Evolutionary conservation across 192 early-diverging fungal species (phyloP).

Genomic region (Coemansia sp.): DNA sequence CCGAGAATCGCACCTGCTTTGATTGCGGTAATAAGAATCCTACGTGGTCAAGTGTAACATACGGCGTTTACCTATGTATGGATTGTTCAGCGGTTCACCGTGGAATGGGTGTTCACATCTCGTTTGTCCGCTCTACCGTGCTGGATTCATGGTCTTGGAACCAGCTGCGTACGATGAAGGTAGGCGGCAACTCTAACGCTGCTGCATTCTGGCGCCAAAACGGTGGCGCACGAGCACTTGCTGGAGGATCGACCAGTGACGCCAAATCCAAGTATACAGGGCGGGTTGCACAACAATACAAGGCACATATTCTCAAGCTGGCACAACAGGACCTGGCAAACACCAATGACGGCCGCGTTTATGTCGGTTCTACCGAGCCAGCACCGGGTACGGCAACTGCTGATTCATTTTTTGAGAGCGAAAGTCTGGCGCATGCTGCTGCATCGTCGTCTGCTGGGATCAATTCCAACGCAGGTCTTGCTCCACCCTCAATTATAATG

Average conservation of each 20-base stretch:
- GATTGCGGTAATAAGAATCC: constrained; percentile 95
- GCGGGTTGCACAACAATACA: constrained; percentile 73
- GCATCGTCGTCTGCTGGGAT: constrained; percentile 12
- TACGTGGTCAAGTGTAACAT: constrained; percentile 92
- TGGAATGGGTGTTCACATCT: constrained; percentile 96
- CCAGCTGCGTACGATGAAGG: constrained; percentile 86
- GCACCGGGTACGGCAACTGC: background rate
- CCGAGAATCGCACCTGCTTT: constrained; percentile 76
- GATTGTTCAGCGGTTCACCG: constrained; percentile 96
- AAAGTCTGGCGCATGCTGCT: constrained; percentile 15
- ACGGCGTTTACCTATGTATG: constrained; percentile 92
- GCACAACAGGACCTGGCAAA: constrained; percentile 64
- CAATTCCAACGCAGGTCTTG: constrained; percentile 5
- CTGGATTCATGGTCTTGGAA: constrained; percentile 92
- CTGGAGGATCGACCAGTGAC: constrained; percentile 60
- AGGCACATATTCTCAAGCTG: constrained; percentile 69
- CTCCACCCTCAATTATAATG: constrained; percentile 30
- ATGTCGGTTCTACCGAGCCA: constrained; percentile 11
- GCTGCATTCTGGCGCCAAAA: constrained; percentile 82
- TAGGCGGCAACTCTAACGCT: constrained; percentile 83
- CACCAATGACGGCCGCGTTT: constrained; percentile 36
- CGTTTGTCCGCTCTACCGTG: constrained; percentile 89
- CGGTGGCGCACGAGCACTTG: constrained; percentile 40
- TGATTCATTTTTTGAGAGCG: constrained; percentile 31
- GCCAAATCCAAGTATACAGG: constrained; percentile 81